Evolutionary conservation across 306 rosid genomes (phyloP).

Genomic region (Styphnolobium japonicum): DNA sequence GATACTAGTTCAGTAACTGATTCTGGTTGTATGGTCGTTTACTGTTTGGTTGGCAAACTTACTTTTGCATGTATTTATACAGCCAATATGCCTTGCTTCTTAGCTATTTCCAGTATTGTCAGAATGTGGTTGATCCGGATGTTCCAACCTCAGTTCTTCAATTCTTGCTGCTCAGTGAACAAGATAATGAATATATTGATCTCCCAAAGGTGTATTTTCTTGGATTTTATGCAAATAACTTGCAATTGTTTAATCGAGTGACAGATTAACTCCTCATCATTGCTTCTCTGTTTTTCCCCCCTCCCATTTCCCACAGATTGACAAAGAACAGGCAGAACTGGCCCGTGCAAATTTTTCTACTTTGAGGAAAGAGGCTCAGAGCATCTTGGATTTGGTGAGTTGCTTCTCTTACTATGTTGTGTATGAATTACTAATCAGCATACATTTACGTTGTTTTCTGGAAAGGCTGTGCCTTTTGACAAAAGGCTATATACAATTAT

Average conservation of each 20-base stretch:
- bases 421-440: not conserved
- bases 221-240: not conserved
- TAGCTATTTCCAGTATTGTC: constrained; percentile 96
- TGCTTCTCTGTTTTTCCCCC: not conserved
- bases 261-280: not conserved
- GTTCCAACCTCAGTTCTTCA: constrained; percentile 88
- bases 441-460: not conserved
- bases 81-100: constrained; percentile 94
- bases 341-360: constrained; percentile 84
- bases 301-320: constrained; percentile 53
- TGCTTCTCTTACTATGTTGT: not conserved
- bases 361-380: constrained; percentile 84
- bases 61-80: constrained; percentile 41
- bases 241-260: not conserved
- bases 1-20: constrained; percentile 13
- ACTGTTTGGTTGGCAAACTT: constrained; percentile 37
- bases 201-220: constrained; percentile 71
- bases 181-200: constrained; percentile 82
- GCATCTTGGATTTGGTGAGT: constrained; percentile 82
- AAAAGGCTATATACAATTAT: no score
- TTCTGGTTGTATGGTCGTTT: constrained; percentile 21
- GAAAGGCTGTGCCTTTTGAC: no score
- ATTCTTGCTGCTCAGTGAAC: constrained; percentile 69
- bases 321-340: constrained; percentile 83
- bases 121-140: constrained; percentile 84